Evolutionary conservation across 2,329 filamentous ascomycete species (phyloP).

Genomic region (Xylariomycetidae sp.): DNA sequence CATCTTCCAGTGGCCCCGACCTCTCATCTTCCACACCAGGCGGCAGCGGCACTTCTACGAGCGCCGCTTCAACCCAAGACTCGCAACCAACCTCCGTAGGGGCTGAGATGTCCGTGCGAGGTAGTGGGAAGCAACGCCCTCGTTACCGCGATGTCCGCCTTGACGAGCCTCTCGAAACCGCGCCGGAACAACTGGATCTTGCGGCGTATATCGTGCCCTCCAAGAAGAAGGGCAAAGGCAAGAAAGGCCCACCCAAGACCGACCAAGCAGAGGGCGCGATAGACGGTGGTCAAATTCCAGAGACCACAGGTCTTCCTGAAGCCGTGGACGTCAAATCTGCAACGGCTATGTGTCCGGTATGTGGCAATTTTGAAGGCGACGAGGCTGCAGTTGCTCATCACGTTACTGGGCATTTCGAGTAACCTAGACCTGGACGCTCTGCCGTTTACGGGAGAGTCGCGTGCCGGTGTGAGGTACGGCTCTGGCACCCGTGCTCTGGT

Average conservation of each 20-base stretch:
- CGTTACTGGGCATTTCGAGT: constrained; percentile 55
- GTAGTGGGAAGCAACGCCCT: constrained; percentile 12
- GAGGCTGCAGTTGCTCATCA: constrained; percentile 63
- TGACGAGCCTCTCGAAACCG: constrained; percentile 30
- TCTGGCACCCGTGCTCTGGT: too few relatives aligned
- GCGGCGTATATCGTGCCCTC: constrained; percentile 42
- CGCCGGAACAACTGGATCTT: constrained; percentile 41
- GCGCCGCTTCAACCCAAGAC: background rate
- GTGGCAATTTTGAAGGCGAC: constrained; percentile 60
- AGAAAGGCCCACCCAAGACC: constrained; percentile 14
- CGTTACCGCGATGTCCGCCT: constrained; percentile 26
- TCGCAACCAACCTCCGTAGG: background rate
- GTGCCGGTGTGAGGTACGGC: too few relatives aligned
- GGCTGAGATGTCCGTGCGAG: constrained; percentile 3
- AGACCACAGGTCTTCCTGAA: constrained; percentile 6
- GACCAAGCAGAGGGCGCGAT: constrained; percentile 8
- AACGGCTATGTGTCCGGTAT: constrained; percentile 55
- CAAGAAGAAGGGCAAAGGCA: constrained; percentile 25
- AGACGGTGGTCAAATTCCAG: constrained; percentile 6
- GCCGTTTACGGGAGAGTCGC: too few relatives aligned
- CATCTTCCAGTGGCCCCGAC: background rate
- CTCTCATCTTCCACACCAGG: constrained; percentile 1
- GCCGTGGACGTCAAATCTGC: constrained; percentile 22
- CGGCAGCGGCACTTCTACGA: background rate
- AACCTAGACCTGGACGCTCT: constrained; percentile 4